Base-by-base conservation (phyloP, 2,329 filamentous ascomycete genomes). In the Talaromyces sp. region DNA sequence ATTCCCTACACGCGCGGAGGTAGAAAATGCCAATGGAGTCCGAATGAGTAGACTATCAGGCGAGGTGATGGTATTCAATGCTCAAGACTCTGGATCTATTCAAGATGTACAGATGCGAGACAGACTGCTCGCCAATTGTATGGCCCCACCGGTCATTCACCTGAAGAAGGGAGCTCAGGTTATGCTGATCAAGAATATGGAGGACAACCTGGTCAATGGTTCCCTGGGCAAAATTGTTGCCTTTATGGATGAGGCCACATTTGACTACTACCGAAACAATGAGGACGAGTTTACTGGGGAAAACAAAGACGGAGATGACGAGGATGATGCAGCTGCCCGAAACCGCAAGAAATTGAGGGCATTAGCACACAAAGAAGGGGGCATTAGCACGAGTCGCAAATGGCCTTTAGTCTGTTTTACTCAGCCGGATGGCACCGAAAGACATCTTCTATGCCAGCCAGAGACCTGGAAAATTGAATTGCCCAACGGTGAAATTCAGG, bases 121-220 rank as follows among this genome's bases (percentile, higher is more conserved):
- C 54, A 93, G 88, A 73, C 78, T 98, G 0, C 82, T 99, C 6
- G 78, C 85, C 6, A 97, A 94, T 73, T 96, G 96, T 87, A 97
- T 99, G 91, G 93, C 95, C 0, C 93, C 95, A 0, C 89, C 90
- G 70, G 74, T 79, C 0, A 86, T 99, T 22, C 87, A 90, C 39
- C 80, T 99, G 35, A 98, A 97, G 77, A 89, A 95, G 68, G 92
- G 93, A 10, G 92, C 95, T 0, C 96, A 99, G 75, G 96, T 99
- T 52, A 99, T 99, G 95, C 82, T 99, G n/a, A 97, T 99, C 83
- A 99, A 99, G 78, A 99, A 99, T 72, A 89, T 98, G 79, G 95
- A 99, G 73, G 92, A 97, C 45, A 89, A 87, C 0, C 84, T 99
- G 0, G 95, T 98, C 70, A 99, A 99, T 73, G 95, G 95, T 4